A percentile compares a stretch with the other conserved stretches of the same genome.
Evolutionary conservation across 2,329 filamentous ascomycete species (phyloP).

Genomic region (Cladosporium sp.): DNA sequence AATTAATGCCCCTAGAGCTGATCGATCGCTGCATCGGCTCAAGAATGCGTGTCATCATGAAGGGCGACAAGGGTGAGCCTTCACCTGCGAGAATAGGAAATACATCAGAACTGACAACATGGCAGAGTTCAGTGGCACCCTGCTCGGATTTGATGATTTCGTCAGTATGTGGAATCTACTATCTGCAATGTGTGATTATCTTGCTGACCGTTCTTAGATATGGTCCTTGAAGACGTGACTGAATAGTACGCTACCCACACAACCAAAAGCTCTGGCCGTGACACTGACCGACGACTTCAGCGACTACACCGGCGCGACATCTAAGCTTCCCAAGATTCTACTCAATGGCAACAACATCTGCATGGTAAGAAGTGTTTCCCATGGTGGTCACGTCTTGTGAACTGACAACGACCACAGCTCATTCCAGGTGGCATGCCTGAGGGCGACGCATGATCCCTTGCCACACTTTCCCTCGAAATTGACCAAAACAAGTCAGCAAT

Average conservation of each 20-base stretch:
- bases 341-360: constrained; percentile 98
- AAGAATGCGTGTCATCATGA: constrained; percentile 99
- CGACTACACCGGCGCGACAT: constrained; percentile 85
- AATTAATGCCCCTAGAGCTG: constrained; percentile 62
- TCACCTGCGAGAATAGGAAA: constrained; percentile 12
- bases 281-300: constrained; percentile 48
- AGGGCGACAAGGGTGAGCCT: constrained; percentile 85
- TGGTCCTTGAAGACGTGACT: constrained; percentile 96
- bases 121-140: constrained; percentile 88
- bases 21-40: constrained; percentile 99
- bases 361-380: constrained; percentile 68
- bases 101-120: not conserved
- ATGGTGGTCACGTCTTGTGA: not conserved
- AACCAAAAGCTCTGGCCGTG: not conserved
- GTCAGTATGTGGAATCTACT: constrained; percentile 74
- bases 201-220: constrained; percentile 63
- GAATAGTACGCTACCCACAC: constrained; percentile 68
- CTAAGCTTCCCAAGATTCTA: constrained; percentile 89
- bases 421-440: constrained; percentile 29
- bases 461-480: not conserved
- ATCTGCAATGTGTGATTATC: not conserved
- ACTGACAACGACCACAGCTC: constrained; percentile 22
- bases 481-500: not conserved
- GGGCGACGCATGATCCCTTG: constrained; percentile 20
- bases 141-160: constrained; percentile 97